A percentile compares a stretch with the other conserved stretches of the same genome.
phyloP scores from a whole-genome alignment of 2,329 filamentous ascomycete species.

The Venturia carpophila region DNA sequence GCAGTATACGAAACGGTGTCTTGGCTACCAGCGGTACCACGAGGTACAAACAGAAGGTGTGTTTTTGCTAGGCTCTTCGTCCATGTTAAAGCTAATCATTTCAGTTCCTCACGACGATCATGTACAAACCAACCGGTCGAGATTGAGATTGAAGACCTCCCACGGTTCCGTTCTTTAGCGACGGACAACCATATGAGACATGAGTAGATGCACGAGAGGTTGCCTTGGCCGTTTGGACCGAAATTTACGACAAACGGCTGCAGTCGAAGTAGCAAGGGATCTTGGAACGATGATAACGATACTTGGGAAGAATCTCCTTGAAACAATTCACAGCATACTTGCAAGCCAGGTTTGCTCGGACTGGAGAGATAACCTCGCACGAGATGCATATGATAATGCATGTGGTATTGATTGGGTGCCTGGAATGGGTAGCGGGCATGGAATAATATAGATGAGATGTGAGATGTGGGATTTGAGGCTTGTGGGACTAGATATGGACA shows the following conservation, averaged over 20 bases:
- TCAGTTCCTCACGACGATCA: slow-evolving; percentile 93
- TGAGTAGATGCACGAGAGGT: not conserved
- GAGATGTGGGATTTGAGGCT: not conserved
- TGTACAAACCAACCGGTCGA: slow-evolving; percentile 76
- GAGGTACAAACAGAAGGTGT: slow-evolving; percentile 90
- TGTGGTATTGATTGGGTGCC: not conserved
- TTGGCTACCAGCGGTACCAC: slow-evolving; percentile 93
- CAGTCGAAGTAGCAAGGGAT: not conserved
- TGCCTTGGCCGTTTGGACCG: not conserved
- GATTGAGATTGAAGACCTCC: not conserved
- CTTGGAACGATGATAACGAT: not conserved
- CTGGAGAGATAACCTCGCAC: not conserved
- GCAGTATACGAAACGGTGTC: slow-evolving; percentile 95
- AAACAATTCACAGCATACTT: not conserved
- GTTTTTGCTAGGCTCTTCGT: slow-evolving; percentile 22
- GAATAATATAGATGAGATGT: not conserved
- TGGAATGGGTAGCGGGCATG: not conserved
- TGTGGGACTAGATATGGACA: not conserved
- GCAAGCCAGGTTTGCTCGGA: not conserved
- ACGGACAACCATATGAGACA: not conserved
- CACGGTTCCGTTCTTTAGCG: not conserved
- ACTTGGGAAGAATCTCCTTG: not conserved
- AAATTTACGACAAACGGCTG: not conserved
- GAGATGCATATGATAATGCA: not conserved
- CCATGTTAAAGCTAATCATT: slow-evolving; percentile 16